Conservation (phyloP, 805 yeast species). For the Metschnikowia borealis region DNA sequence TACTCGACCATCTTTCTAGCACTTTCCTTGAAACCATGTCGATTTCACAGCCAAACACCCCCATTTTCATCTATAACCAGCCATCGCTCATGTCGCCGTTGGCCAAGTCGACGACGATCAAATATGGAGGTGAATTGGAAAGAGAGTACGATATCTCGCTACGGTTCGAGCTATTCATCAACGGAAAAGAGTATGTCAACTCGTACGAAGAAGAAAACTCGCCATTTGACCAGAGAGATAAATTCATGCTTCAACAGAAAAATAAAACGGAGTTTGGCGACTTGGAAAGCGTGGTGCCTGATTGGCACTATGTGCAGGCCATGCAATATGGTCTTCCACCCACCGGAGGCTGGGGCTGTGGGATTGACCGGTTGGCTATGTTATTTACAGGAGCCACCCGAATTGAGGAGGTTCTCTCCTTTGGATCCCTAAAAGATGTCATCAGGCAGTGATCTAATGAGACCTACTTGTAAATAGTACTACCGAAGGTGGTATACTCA, state of each 20-base stretch:
- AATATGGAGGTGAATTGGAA: constrained; percentile 20
- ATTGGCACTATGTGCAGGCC: constrained; percentile 61
- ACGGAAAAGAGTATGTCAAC: constrained; percentile 78
- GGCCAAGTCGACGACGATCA: constrained; percentile 56
- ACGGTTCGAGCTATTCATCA: constrained; percentile 80
- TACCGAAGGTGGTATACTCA: too few species aligned
- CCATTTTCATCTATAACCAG: constrained; percentile 76
- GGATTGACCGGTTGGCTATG: constrained; percentile 87
- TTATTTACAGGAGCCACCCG: constrained; percentile 58
- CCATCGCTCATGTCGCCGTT: constrained; percentile 85
- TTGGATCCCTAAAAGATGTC: constrained; percentile 73
- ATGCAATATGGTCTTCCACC: constrained; percentile 97
- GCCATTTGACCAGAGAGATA: constrained; percentile 64
- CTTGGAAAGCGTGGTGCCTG: constrained; percentile 65
- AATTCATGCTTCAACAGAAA: constrained; percentile 57
- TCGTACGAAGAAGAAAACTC: constrained; percentile 96
- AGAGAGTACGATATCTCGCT: constrained; percentile 45
- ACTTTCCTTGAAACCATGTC: constrained; percentile 65
- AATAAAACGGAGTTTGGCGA: constrained; percentile 49
- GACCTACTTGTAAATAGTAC: too few species aligned
- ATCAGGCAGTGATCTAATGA: constrained; percentile 38
- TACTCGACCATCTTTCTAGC: constrained; percentile 63
- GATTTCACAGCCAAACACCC: constrained; percentile 31
- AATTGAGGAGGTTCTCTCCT: constrained; percentile 71
- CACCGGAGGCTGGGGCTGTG: constrained; percentile 97